Evolutionary conservation across 2,329 filamentous ascomycete species (phyloP).

Genomic region (Aspergillus hiratsukae): DNA sequence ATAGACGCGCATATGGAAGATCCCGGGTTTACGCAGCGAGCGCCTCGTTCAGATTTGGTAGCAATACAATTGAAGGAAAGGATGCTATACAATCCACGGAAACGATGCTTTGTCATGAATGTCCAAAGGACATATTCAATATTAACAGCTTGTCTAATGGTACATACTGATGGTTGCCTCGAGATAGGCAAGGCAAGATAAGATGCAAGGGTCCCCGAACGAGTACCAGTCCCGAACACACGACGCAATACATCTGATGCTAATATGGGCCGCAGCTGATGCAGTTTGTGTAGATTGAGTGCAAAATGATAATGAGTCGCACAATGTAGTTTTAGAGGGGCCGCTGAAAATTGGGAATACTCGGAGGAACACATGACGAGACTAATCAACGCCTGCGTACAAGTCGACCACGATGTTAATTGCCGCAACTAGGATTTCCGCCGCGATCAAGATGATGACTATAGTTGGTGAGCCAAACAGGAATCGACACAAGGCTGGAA

Average conservation of each 20-base stretch:
- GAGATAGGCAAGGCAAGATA: background rate
- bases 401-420: slow-evolving; percentile 95
- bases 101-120: background rate
- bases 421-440: slow-evolving; percentile 86
- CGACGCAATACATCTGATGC: background rate
- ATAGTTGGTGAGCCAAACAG: slow-evolving; percentile 12
- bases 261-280: background rate
- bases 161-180: background rate
- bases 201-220: slow-evolving; percentile 1
- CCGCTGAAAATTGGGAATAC: background rate
- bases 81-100: too few relatives aligned
- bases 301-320: slow-evolving; percentile 6
- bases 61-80: background rate
- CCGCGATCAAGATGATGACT: slow-evolving; percentile 94
- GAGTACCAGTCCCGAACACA: slow-evolving; percentile 3
- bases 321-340: background rate
- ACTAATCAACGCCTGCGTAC: slow-evolving; percentile 63
- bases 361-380: background rate
- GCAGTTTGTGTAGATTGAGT: background rate
- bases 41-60: too few relatives aligned
- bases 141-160: background rate
- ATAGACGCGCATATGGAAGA: background rate
- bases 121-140: background rate
- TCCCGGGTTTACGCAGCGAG: too few relatives aligned
- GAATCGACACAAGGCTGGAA: background rate